A percentile compares a stretch with the other conserved stretches of the same genome.
These are phyloP conservation scores for Niveomyces coronatus DNA, from an alignment of 2,329 filamentous ascomycete genomes.

Conservation along the genomic window DNA sequence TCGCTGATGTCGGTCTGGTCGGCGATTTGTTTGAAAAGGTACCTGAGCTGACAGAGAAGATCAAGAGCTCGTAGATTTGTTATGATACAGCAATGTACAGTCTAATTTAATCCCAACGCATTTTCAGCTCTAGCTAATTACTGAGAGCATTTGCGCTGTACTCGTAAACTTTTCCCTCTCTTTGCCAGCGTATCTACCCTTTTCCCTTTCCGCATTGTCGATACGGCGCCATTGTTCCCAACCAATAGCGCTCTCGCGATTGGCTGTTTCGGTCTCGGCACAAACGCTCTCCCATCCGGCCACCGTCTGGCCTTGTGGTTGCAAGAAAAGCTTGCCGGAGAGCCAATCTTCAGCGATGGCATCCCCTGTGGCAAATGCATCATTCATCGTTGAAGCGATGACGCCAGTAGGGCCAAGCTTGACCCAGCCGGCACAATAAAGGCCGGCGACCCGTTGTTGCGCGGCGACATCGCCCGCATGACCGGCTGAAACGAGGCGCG, in stretches of 20 bases:
- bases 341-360: constrained; percentile 71
- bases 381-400: constrained; percentile 91
- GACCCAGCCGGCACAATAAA: constrained; percentile 95
- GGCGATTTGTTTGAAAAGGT: constrained; percentile 94
- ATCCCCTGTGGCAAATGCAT: constrained; percentile 84
- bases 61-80: constrained; percentile 49
- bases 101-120: constrained; percentile 14
- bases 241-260: constrained; percentile 52
- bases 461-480: constrained; percentile 21
- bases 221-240: constrained; percentile 85
- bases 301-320: constrained; percentile 8
- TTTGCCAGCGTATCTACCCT: constrained; percentile 60
- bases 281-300: constrained; percentile 71
- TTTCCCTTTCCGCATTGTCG: constrained; percentile 62
- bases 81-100: constrained; percentile 14
- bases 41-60: constrained; percentile 90
- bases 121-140: constrained; percentile 27
- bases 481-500: constrained; percentile 24
- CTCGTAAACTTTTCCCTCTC: constrained; percentile 61
- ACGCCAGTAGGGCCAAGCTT: constrained; percentile 91
- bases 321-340: constrained; percentile 30
- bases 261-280: constrained; percentile 39
- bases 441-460: constrained; percentile 46
- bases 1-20: constrained; percentile 91
- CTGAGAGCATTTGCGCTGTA: constrained; percentile 46